Percentiles rank a stretch among this genome's conserved stretches.
Conservation (phyloP, 31 red algal species). For the Asparagopsis taxiformis region DNA sequence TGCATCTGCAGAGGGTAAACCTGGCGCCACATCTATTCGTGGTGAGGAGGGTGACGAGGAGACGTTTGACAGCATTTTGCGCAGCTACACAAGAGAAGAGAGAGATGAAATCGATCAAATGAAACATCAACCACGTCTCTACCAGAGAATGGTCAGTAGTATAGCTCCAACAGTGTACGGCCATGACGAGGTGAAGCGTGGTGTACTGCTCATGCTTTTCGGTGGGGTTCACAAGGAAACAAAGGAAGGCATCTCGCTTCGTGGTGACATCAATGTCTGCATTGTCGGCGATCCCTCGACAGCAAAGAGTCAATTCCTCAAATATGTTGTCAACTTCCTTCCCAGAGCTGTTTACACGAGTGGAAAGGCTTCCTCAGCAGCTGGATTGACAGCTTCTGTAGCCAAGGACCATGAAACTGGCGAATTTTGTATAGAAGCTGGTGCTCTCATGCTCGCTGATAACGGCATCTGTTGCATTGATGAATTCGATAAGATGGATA, state of each 20-base stretch:
- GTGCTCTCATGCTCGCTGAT: slow-evolving; percentile 99
- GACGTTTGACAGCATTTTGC: slow-evolving; percentile 73
- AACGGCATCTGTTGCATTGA: slow-evolving; percentile 99
- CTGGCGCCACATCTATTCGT: slow-evolving; percentile 54
- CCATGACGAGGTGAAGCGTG: slow-evolving; percentile 97
- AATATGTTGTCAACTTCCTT: slow-evolving; percentile 93
- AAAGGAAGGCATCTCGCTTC: slow-evolving; percentile 84
- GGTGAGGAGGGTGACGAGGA: slow-evolving; percentile 73
- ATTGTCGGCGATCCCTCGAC: slow-evolving; percentile 97
- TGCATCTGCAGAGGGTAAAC: slow-evolving; percentile 62
- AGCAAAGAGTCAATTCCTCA: slow-evolving; percentile 98
- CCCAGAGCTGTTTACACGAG: slow-evolving; percentile 95
- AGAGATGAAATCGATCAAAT: slow-evolving; percentile 78
- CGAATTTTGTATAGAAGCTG: slow-evolving; percentile 99
- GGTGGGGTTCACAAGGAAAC: slow-evolving; percentile 98
- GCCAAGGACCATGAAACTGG: slow-evolving; percentile 97
- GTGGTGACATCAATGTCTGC: slow-evolving; percentile 97
- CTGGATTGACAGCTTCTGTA: slow-evolving; percentile 95
- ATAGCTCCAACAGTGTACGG: slow-evolving; percentile 94
- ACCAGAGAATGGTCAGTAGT: slow-evolving; percentile 78
- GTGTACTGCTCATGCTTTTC: slow-evolving; percentile 96
- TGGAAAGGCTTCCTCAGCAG: slow-evolving; percentile 99
- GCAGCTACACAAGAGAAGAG: slow-evolving; percentile 81
- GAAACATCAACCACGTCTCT: slow-evolving; percentile 77
- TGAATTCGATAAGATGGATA: slow-evolving; percentile 99